Conservation (phyloP, 106 monocot genomes). For the Platanthera zijinensis region DNA sequence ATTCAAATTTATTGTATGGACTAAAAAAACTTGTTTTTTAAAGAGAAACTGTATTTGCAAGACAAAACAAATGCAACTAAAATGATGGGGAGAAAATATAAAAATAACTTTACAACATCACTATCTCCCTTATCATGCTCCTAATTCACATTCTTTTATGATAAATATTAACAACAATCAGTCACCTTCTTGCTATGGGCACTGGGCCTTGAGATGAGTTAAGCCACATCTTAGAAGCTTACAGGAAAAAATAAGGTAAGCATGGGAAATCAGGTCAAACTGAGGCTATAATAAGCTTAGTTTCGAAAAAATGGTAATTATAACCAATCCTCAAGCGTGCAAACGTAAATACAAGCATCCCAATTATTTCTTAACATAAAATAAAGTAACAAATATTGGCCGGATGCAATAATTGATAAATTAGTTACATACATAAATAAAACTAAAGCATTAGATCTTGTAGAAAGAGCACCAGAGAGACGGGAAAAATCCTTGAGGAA, state of each 20-base stretch:
- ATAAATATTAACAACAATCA: background rate
- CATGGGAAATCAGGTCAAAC: background rate
- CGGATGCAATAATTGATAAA: background rate
- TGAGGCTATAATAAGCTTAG: background rate
- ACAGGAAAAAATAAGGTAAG: background rate
- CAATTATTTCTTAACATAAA: background rate
- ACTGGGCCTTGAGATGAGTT: background rate
- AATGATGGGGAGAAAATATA: background rate
- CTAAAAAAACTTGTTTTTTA: background rate
- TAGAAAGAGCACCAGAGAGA: too few species aligned
- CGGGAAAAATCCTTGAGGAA: too few species aligned
- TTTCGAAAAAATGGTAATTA: background rate
- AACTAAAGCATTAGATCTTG: background rate
- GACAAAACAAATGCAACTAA: slow-evolving; percentile 1
- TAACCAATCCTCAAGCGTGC: background rate
- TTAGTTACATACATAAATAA: background rate
- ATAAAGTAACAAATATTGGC: background rate
- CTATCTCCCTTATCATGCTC: background rate
- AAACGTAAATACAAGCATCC: background rate
- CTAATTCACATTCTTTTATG: background rate
- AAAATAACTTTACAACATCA: background rate
- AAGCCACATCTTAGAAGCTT: background rate
- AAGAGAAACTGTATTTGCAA: background rate
- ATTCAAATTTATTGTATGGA: background rate
- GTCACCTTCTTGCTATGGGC: background rate